These are phyloP conservation scores for Pelargonium nanum DNA, from an alignment of 345 rosid species.

Conservation along the genomic window DNA sequence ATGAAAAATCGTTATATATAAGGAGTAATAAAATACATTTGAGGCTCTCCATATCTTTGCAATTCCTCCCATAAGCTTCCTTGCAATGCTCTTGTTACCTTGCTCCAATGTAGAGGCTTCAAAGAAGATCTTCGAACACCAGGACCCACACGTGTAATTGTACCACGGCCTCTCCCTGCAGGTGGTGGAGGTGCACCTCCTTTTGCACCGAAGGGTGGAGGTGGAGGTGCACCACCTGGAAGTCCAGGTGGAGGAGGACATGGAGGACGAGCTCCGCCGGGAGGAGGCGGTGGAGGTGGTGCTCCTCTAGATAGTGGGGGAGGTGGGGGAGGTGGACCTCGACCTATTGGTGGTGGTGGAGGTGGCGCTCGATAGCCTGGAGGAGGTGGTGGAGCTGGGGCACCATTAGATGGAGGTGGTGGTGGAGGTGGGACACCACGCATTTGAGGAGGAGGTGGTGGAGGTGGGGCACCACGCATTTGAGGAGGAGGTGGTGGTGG, in stretches of 20 bases:
- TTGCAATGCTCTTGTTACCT: conserved; percentile 90
- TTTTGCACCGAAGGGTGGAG: conserved; percentile 52
- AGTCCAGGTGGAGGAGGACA: conserved; percentile 63
- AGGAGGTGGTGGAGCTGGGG: neutral
- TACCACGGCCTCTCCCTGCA: conserved; percentile 69
- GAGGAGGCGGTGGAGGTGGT: neutral
- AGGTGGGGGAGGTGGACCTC: neutral
- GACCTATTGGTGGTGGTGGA: neutral
- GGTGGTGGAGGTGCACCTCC: conserved; percentile 29
- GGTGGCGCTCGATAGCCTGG: neutral
- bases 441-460: neutral
- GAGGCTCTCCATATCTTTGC: conserved; percentile 85
- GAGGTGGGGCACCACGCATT: conserved; percentile 13
- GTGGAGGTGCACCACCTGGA: conserved; percentile 65
- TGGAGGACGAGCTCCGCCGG: conserved; percentile 34
- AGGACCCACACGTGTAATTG: conserved; percentile 11
- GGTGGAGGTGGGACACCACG: neutral
- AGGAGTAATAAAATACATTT: conserved; percentile 34
- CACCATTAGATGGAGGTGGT: neutral
- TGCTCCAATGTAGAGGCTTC: conserved; percentile 98
- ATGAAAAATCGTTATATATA: conserved; percentile 13
- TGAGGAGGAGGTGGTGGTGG: conserved; percentile 35
- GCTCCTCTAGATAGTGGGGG: neutral
- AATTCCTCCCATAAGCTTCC: conserved; percentile 99
- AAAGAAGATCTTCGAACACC: conserved; percentile 68